Evolutionary conservation across 306 rosid genomes (phyloP), one percentile per base, ranked within the genome.

Genomic region (Trifolium dubium): DNA sequence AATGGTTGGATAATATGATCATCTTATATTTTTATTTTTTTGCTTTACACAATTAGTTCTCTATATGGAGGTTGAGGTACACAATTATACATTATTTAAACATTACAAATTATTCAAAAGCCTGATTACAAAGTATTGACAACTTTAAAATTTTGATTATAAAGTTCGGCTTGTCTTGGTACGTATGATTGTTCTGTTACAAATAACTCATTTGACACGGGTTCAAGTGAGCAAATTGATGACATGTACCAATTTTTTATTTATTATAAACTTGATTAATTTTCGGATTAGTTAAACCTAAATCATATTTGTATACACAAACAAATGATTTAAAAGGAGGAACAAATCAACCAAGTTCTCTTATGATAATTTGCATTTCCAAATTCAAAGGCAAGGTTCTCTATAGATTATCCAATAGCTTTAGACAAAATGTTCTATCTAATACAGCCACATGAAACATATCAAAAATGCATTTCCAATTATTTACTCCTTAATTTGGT

Each of bases 401-500:
- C 10, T 51, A 51, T 51, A 17, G 4, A 51, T 51, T 18, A 49
- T 19, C 55, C 55, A 49, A 49, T 49, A 49, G 55, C 55, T 49
- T 49, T 5, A 49, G 61, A 54, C 23, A 50, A 51, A 51, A 28
- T 54, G 31, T 54, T 54, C 12, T 34, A 34, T 34, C n/a, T 54
- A 19, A 62, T 1, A 39, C 15, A 64, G 0, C 8, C 29, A 46
- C 15, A 60, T 19, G 0, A 64, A 74, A 23, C 74, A 72, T 23
- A 53, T 5, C 17, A 74, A 58, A 73, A 46, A 1, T 43, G 35
- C 14, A 18, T 59, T 37, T 54, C 77, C 53, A 31, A 58, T 77
- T 44, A 11, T 69, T 56, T 47, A 64, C 47, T 61, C 15, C 73
- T 54, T 72, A 40, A 66, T 79, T 32, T 43, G 7, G 51, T 55